Percentiles rank a stretch among this genome's conserved stretches.
These are phyloP conservation scores for Mucor velutinosus DNA, from an alignment of 371 early-diverging fungal species.

Conservation along the genomic window DNA sequence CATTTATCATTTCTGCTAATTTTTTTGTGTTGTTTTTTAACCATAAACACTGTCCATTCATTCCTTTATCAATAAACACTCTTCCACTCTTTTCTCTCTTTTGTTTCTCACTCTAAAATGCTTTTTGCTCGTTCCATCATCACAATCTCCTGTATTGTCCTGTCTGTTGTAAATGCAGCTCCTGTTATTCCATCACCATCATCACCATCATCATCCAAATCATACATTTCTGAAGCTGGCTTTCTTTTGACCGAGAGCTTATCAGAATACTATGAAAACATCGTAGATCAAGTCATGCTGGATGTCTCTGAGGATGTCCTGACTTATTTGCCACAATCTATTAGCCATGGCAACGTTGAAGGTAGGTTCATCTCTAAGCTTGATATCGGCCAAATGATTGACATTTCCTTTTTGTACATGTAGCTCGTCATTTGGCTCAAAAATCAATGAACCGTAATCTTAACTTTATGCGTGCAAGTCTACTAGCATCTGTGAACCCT, in stretches of 20 bases:
- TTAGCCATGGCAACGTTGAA: conserved; percentile 28
- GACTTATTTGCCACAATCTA: conserved; percentile 29
- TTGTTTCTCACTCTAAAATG: background rate
- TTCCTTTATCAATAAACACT: conserved; percentile 6
- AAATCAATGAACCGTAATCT: conserved; percentile 33
- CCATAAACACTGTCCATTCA: conserved; percentile 2
- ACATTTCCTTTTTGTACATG: background rate
- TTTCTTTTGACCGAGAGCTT: conserved; percentile 30
- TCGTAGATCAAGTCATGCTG: conserved; percentile 48
- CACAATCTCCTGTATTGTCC: conserved; percentile 6
- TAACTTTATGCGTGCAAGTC: conserved; percentile 33
- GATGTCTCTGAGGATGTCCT: conserved; percentile 35
- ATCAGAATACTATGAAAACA: conserved; percentile 49
- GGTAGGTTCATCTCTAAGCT: background rate
- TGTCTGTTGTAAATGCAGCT: conserved; percentile 18
- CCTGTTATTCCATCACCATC: conserved; percentile 1
- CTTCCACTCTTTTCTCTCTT: background rate
- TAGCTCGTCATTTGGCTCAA: conserved; percentile 19
- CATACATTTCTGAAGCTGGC: conserved; percentile 9
- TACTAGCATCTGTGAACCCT: conserved; percentile 34
- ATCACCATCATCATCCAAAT: background rate
- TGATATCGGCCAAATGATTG: background rate
- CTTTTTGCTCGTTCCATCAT: conserved; percentile 14
- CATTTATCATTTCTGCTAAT: conserved; percentile 1
- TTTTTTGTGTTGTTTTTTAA: background rate